phyloP scores from a whole-genome alignment of 148 eudicot species.

The Cornus florida region DNA sequence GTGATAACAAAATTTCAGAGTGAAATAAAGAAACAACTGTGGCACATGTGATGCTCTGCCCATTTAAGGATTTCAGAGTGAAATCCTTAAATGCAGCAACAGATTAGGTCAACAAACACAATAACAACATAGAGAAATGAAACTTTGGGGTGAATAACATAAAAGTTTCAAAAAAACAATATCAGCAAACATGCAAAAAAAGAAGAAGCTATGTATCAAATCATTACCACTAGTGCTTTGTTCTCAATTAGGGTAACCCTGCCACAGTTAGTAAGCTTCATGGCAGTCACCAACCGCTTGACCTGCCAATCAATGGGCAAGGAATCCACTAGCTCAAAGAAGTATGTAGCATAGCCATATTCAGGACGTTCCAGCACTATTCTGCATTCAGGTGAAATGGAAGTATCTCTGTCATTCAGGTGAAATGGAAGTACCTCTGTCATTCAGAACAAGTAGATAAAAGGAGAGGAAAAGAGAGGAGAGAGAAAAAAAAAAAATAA shows the following conservation, averaged over 20 bases:
- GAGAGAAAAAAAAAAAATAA: not conserved
- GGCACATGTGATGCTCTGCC: not conserved
- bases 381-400: constrained; percentile 44
- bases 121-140: not conserved
- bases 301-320: constrained; percentile 78
- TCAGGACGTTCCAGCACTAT: constrained; percentile 99
- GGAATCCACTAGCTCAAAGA: constrained; percentile 81
- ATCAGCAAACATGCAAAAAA: constrained; percentile 3
- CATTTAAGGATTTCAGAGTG: too few species aligned
- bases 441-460: not conserved
- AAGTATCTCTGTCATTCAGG: constrained; percentile 4
- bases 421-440: constrained; percentile 1
- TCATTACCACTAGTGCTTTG: constrained; percentile 67
- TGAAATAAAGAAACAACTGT: not conserved
- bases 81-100: not conserved
- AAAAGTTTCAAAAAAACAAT: not conserved
- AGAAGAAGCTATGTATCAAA: not conserved
- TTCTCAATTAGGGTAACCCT: constrained; percentile 76
- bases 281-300: constrained; percentile 80
- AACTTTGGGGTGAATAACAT: not conserved
- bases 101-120: constrained; percentile 1
- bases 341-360: constrained; percentile 93
- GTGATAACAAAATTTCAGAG: not conserved
- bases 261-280: constrained; percentile 87
- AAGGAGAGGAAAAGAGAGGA: not conserved